Conservation (phyloP, 352 stramenopile genomes). For the Pythium volutum region DNA sequence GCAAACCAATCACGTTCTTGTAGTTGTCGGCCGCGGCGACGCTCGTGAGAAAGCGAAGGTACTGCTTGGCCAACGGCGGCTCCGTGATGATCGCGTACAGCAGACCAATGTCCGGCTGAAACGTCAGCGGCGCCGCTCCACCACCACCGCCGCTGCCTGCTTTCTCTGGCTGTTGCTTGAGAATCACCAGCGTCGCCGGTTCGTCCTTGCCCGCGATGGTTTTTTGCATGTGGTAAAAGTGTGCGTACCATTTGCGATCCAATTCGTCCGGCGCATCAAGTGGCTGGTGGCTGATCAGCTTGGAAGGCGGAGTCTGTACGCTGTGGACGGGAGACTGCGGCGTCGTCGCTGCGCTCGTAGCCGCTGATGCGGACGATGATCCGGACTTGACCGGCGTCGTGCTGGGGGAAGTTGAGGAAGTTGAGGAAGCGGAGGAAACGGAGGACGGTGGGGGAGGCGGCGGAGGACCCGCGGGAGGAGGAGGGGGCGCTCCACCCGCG, state of each 20-base stretch:
- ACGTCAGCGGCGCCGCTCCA: slow-evolving; percentile 36
- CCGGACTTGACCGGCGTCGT: slow-evolving; percentile 12
- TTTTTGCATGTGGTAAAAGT: slow-evolving; percentile 87
- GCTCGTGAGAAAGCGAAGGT: slow-evolving; percentile 67
- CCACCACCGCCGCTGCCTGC: slow-evolving; percentile 14
- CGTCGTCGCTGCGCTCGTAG: slow-evolving; percentile 15
- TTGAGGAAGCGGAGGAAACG: not conserved
- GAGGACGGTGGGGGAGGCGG: slow-evolving; percentile 27
- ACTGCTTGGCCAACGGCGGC: slow-evolving; percentile 61
- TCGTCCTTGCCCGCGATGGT: slow-evolving; percentile 75
- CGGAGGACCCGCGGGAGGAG: slow-evolving; percentile 35
- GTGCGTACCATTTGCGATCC: slow-evolving; percentile 84
- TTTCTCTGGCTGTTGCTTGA: slow-evolving; percentile 52
- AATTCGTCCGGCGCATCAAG: slow-evolving; percentile 76
- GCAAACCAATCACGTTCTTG: slow-evolving; percentile 70
- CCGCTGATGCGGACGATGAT: slow-evolving; percentile 11
- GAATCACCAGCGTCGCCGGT: slow-evolving; percentile 36
- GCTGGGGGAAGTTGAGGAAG: slow-evolving; percentile 13
- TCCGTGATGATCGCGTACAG: slow-evolving; percentile 82
- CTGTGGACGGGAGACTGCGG: slow-evolving; percentile 31
- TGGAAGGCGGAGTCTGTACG: slow-evolving; percentile 50
- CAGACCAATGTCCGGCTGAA: slow-evolving; percentile 77
- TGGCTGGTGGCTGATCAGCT: slow-evolving; percentile 67
- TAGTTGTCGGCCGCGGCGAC: slow-evolving; percentile 58
- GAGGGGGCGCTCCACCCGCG: slow-evolving; percentile 20